Conservation (phyloP, 1,284 basidiomycete genomes). For the Fistulina hepatica region DNA sequence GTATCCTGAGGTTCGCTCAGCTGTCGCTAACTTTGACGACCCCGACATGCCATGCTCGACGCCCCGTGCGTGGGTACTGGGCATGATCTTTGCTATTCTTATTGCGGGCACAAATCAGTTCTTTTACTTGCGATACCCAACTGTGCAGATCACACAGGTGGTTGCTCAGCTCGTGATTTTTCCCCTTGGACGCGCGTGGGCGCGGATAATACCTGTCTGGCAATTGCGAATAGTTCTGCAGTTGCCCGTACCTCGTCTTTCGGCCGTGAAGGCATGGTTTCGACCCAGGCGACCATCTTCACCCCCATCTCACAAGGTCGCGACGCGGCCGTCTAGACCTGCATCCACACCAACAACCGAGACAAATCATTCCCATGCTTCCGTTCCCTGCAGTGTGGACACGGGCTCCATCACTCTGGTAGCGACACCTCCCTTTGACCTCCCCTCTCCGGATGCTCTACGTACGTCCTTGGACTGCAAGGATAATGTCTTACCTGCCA, state of each 20-base stretch:
- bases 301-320: no score
- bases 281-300: no score
- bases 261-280: no score
- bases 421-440: no score
- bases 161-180: slow-evolving; percentile 47
- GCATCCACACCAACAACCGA: no score
- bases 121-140: slow-evolving; percentile 44
- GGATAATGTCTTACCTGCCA: no score
- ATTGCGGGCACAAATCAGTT: slow-evolving; percentile 49
- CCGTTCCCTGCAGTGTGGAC: slow-evolving; percentile 28
- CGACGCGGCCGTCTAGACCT: no score
- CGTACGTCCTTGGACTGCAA: no score
- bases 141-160: slow-evolving; percentile 33
- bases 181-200: slow-evolving; percentile 44
- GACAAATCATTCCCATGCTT: no score
- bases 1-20: slow-evolving; percentile 62
- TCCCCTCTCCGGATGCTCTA: no score
- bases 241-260: no score
- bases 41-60: slow-evolving; percentile 47
- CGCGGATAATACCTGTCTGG: slow-evolving; percentile 35
- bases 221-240: no score
- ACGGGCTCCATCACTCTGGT: slow-evolving; percentile 29
- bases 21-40: slow-evolving; percentile 56
- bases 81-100: slow-evolving; percentile 37
- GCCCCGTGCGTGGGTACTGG: slow-evolving; percentile 48